Evolutionary conservation across 2,329 filamentous ascomycete genomes (phyloP).

Genomic region (Zymoseptoria crescenta): DNA sequence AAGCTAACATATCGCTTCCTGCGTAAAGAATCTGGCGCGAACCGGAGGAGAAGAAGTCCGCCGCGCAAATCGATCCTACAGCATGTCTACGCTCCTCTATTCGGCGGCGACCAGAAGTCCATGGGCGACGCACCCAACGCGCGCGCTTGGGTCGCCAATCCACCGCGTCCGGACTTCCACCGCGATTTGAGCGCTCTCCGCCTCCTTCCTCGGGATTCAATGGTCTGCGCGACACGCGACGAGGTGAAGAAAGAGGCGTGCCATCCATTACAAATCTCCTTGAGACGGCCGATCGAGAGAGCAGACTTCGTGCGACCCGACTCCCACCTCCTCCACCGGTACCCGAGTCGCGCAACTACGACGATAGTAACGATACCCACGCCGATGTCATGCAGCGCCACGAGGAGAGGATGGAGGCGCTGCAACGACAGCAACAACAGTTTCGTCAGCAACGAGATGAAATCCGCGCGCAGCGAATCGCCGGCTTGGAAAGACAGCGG

Average conservation of each 20-base stretch:
- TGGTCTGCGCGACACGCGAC: constrained; percentile 14
- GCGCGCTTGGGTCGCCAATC: constrained; percentile 23
- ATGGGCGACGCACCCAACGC: constrained; percentile 22
- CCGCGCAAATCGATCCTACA: constrained; percentile 45
- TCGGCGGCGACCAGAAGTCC: constrained; percentile 37
- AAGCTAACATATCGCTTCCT: constrained; percentile 6
- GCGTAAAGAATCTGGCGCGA: constrained; percentile 43
- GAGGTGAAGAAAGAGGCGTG: constrained; percentile 18
- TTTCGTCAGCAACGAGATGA: not conserved
- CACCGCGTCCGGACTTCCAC: constrained; percentile 15
- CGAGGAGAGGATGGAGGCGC: not conserved
- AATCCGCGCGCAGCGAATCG: not conserved
- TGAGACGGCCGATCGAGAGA: constrained; percentile 20
- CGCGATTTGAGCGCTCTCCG: constrained; percentile 20
- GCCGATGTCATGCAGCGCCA: not conserved
- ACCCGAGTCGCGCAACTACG: constrained; percentile 21
- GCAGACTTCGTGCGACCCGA: not conserved
- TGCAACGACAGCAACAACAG: not conserved
- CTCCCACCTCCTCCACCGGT: constrained; percentile 16
- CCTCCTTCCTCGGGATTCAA: constrained; percentile 15
- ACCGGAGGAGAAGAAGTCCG: constrained; percentile 39
- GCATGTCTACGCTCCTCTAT: constrained; percentile 46
- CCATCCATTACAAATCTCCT: constrained; percentile 25
- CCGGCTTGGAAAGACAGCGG: not conserved
- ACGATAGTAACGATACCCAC: not conserved